Conservation (phyloP, 805 yeast genomes). For the Ogataea allantospora region DNA sequence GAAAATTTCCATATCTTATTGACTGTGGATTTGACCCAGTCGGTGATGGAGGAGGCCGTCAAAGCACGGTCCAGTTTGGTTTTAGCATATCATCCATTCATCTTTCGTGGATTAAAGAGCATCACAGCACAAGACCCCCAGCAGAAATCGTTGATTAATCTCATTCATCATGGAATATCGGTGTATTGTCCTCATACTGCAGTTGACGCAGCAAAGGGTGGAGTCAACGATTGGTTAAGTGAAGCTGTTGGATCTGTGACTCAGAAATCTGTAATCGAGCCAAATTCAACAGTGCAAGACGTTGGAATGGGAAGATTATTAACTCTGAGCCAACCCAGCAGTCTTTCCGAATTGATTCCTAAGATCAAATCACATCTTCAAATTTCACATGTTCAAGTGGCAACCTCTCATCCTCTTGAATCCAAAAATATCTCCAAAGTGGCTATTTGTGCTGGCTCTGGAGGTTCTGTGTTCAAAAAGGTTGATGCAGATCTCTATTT, state of each 20-base stretch:
- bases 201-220: constrained; percentile 87
- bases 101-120: constrained; percentile 81
- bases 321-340: constrained; percentile 41
- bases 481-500: constrained; percentile 64
- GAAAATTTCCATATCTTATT: constrained; percentile 47
- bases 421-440: constrained; percentile 44
- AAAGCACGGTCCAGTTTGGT: constrained; percentile 50
- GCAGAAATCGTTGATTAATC: constrained; percentile 68
- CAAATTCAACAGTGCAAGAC: constrained; percentile 42
- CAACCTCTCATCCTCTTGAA: constrained; percentile 34
- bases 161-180: constrained; percentile 74
- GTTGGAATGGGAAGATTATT: constrained; percentile 86
- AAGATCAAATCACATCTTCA: constrained; percentile 54
- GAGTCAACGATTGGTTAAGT: constrained; percentile 91
- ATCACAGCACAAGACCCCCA: constrained; percentile 69
- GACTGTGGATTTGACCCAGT: constrained; percentile 80
- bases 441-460: constrained; percentile 96
- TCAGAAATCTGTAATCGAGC: constrained; percentile 41
- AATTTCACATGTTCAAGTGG: constrained; percentile 62
- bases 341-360: constrained; percentile 44
- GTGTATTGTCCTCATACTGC: constrained; percentile 97
- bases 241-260: constrained; percentile 43
- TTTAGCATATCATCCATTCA: constrained; percentile 92
- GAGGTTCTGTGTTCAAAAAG: constrained; percentile 70
- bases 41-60: constrained; percentile 86